Conservation (phyloP, 257 asterid genomes). For the Asclepias syriaca region DNA sequence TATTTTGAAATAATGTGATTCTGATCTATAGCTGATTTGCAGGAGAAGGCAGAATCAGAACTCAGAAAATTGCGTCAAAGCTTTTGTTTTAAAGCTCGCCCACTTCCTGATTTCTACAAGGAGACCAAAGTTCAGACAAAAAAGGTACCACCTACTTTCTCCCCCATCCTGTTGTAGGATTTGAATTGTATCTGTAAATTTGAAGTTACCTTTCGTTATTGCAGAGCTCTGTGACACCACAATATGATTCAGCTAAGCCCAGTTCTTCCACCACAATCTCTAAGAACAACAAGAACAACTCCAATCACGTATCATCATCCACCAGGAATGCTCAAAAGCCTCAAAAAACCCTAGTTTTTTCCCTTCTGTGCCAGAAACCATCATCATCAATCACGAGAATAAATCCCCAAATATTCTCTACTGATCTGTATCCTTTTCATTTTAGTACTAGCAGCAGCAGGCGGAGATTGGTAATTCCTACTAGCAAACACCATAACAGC, state of each 20-base stretch:
- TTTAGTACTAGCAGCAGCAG: neutral
- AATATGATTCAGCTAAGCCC: slow-evolving; percentile 36
- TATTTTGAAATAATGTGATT: neutral
- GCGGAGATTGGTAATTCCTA: neutral
- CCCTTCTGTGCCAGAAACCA: slow-evolving; percentile 28
- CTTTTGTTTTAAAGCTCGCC: slow-evolving; percentile 82
- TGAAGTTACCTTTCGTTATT: neutral
- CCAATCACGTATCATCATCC: slow-evolving; percentile 28
- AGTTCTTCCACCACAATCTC: slow-evolving; percentile 30
- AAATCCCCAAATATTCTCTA: slow-evolving; percentile 55
- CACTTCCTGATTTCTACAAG: slow-evolving; percentile 67
- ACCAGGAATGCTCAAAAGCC: slow-evolving; percentile 25
- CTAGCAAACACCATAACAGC: neutral
- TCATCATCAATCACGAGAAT: slow-evolving; percentile 36
- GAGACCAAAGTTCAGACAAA: slow-evolving; percentile 38
- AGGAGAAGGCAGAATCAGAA: slow-evolving; percentile 80
- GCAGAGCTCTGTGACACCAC: slow-evolving; percentile 46
- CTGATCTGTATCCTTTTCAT: slow-evolving; percentile 7
- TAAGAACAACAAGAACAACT: slow-evolving; percentile 23
- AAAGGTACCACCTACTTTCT: slow-evolving; percentile 28
- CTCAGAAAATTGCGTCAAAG: slow-evolving; percentile 56
- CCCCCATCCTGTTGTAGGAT: too few species aligned
- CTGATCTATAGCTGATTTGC: too few species aligned
- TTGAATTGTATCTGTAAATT: neutral
- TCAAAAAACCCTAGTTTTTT: slow-evolving; percentile 11